Evolutionary conservation across 148 eudicot genomes (phyloP), one percentile per base, ranked within the genome.

Genomic region (Heliosperma pusillum): DNA sequence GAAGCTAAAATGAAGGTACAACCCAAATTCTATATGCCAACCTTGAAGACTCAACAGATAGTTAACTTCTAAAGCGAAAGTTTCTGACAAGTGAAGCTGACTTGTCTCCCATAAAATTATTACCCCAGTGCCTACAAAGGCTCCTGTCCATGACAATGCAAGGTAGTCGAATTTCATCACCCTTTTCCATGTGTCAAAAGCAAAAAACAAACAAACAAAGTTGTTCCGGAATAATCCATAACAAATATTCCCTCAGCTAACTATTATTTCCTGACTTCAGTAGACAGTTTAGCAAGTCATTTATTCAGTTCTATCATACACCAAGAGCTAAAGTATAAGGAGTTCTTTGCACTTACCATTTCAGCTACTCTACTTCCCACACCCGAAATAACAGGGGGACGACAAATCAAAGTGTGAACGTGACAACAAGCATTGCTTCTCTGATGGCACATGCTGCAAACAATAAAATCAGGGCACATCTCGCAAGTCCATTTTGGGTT

Each of bases 401-500:
- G 67, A 22, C 59, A 70, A 33, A 57, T 63, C 81, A 91, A 77
- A 29, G 76, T 65, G 73, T 89, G 87, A 66, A 27, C 61, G 78
- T 87, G 89, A 75, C 80, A 84, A 33, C 65, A 64, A 42, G 33
- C 76, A 71, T 86, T 82, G 69, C 76, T 83, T 78, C 64, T 87
- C 62, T 82, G 77, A 72, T 85, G 83, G 82, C 94, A 90, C 57
- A 67, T 53, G 76, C 26, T 60, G 73, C 95, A 90, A 66, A 82
- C 86, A 80, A 60, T 66, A 58, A 90, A 85, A 44, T 77, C 83
- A 0, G 87, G 85, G 83, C 92, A 88, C 33, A 72, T 77, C 75
- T 83, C 86, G 77, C 92, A 88, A 27, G 77, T 84, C 91, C 91
- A 87, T 61, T 73, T 76, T 27, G 68, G 74, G 69, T 82, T 82